A percentile compares a stretch with the other conserved stretches of the same genome.
Evolutionary conservation across 768 basidiomycete genomes (phyloP).

Genomic region (Tulasnella sp.): DNA sequence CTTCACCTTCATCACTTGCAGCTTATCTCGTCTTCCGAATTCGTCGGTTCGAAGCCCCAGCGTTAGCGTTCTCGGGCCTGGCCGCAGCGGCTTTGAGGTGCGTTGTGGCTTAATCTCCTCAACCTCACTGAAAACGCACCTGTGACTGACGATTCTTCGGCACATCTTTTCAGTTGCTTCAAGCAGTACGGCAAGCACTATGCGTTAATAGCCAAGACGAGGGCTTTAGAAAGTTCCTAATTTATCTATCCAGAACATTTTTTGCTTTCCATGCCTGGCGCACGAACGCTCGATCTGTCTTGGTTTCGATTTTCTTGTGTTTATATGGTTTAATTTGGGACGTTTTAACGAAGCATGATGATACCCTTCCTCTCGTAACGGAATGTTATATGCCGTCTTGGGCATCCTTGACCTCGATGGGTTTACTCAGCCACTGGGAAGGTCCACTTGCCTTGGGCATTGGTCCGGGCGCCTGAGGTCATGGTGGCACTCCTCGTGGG

Average conservation of each 20-base stretch:
- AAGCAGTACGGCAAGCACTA: constrained; percentile 65
- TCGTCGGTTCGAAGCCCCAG: constrained; percentile 59
- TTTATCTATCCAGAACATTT: background rate
- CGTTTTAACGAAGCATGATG: background rate
- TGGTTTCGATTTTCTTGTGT: background rate
- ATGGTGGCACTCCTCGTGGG: background rate
- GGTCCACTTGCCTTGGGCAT: background rate
- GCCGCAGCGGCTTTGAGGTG: constrained; percentile 77
- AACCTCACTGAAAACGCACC: constrained; percentile 4
- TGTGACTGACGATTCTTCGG: background rate
- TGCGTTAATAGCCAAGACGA: constrained; percentile 29
- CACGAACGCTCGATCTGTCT: constrained; percentile 4
- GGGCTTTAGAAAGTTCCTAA: background rate
- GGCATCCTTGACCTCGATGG: background rate
- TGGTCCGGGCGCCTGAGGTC: background rate
- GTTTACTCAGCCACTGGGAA: background rate
- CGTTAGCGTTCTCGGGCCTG: constrained; percentile 70
- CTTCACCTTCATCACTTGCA: constrained; percentile 41
- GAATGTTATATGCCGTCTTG: background rate
- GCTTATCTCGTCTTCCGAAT: constrained; percentile 81
- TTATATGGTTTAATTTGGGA: background rate
- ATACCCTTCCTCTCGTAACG: background rate
- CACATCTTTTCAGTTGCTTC: constrained; percentile 53
- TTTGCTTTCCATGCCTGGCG: background rate
- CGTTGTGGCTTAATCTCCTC: constrained; percentile 37